Base-by-base conservation (phyloP, 345 rosid genomes). In the Aquilaria sinensis region DNA sequence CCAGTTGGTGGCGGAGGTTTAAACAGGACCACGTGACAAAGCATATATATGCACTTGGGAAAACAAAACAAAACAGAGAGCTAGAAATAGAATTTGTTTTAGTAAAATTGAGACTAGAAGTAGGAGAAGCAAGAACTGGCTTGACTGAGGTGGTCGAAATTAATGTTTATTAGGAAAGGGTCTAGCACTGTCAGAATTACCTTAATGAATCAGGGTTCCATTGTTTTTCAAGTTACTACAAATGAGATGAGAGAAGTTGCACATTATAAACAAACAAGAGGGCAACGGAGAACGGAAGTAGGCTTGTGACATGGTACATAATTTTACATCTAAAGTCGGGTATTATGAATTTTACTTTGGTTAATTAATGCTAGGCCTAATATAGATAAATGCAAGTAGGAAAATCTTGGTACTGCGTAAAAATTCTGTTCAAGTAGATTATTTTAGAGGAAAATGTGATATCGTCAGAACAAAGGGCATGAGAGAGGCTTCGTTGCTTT, bases 11-110 rank as follows among this genome's bases (percentile, higher is more conserved):
- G 74, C 62, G 50, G 63, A 32, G 69, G 51, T 70, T 75, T 63
- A 41, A 68, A 13, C 50, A 31, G 70, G 77, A 69, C 80, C 82
- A 81, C 78, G 48, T 12, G 16, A 49, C 52, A 54, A 62, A 48
- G 50, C 60, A 56, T 56, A 23, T 48, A 9, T 37, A 3, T 50
- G 49, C 33, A 14, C 34, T 53, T 47, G 57, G 67, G 51, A 56
- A 56, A 67, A 47, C 56, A 53, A 54, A 46, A 54, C 14, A 41
- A 32, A n/a, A 61, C 51, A 31, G 16, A 14, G 15, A 31, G 23
- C 23, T 23, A 1, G 6, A 4, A 11, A 47, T 11, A 47, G 12
- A 45, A 23, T 5, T 43, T 15, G n/a, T 52, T 15, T 52, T 52
- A 16, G 47, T 23, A 33, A 11, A 4, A 3, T 11, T 2, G n/a